Conservation (phyloP, 1,284 basidiomycete species). For the Albatrellus sp. region DNA sequence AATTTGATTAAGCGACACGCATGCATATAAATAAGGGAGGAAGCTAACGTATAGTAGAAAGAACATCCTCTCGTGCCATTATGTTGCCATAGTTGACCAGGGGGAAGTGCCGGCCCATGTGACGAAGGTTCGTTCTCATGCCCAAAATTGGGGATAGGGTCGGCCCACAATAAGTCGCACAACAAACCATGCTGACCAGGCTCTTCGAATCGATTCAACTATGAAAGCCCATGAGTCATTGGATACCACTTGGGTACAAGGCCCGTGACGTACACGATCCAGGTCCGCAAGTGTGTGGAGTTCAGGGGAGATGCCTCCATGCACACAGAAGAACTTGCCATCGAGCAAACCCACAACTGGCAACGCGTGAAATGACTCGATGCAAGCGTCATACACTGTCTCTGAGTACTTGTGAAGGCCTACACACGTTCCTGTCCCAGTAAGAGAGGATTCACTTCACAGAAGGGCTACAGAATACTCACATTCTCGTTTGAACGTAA, state of each 20-base stretch:
- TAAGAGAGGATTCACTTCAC: no score
- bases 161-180: slow-evolving; percentile 91
- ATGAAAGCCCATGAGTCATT: slow-evolving; percentile 2
- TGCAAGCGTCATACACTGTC: slow-evolving; percentile 81
- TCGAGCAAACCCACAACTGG: slow-evolving; percentile 93
- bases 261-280: slow-evolving; percentile 37
- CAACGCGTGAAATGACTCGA: slow-evolving; percentile 84
- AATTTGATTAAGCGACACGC: neutral
- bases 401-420: slow-evolving; percentile 90
- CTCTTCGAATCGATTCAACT: slow-evolving; percentile 90
- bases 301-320: slow-evolving; percentile 91
- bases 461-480: slow-evolving; percentile 12
- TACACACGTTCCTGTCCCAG: slow-evolving; percentile 17
- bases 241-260: neutral
- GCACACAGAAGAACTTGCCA: slow-evolving; percentile 94
- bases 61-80: slow-evolving; percentile 91
- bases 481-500: slow-evolving; percentile 96
- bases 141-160: slow-evolving; percentile 59
- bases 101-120: slow-evolving; percentile 23
- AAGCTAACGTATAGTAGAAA: slow-evolving; percentile 82
- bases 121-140: slow-evolving; percentile 27
- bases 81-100: slow-evolving; percentile 60
- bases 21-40: neutral
- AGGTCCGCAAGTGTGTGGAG: slow-evolving; percentile 78
- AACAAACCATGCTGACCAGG: slow-evolving; percentile 88